These are phyloP conservation scores for Dalechampia spathulata DNA, from an alignment of 441 rosid genomes.

Conservation along the genomic window DNA sequence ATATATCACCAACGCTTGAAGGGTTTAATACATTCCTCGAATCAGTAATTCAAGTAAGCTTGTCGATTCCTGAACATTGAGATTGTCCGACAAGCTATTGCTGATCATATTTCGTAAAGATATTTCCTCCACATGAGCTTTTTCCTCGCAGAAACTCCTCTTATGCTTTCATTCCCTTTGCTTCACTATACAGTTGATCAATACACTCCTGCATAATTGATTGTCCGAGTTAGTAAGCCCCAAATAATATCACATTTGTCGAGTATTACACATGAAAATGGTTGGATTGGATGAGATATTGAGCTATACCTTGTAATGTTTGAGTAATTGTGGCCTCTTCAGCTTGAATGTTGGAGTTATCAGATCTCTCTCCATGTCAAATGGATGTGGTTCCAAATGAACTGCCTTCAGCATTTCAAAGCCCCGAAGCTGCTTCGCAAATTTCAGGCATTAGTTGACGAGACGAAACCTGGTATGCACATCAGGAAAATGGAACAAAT, in stretches of 20 bases:
- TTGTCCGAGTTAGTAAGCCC: no score
- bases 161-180: conserved; percentile 49
- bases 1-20: neutral
- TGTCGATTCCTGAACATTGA: conserved; percentile 14
- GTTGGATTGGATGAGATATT: no score
- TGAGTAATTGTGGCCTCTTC: conserved; percentile 86
- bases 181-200: conserved; percentile 62
- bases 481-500: neutral
- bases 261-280: no score
- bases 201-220: conserved; percentile 45
- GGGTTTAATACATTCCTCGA: neutral
- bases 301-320: conserved; percentile 71
- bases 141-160: conserved; percentile 5
- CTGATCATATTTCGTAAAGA: neutral
- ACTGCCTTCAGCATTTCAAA: conserved; percentile 80
- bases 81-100: neutral
- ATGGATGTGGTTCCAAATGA: conserved; percentile 64
- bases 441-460: conserved; percentile 12
- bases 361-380: conserved; percentile 77
- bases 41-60: neutral
- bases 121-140: conserved; percentile 3
- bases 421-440: conserved; percentile 59
- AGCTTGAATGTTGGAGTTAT: conserved; percentile 81
- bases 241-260: no score
- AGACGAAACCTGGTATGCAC: neutral